Evolutionary conservation across 768 basidiomycete genomes (phyloP).

Genomic region (Russula foetens): DNA sequence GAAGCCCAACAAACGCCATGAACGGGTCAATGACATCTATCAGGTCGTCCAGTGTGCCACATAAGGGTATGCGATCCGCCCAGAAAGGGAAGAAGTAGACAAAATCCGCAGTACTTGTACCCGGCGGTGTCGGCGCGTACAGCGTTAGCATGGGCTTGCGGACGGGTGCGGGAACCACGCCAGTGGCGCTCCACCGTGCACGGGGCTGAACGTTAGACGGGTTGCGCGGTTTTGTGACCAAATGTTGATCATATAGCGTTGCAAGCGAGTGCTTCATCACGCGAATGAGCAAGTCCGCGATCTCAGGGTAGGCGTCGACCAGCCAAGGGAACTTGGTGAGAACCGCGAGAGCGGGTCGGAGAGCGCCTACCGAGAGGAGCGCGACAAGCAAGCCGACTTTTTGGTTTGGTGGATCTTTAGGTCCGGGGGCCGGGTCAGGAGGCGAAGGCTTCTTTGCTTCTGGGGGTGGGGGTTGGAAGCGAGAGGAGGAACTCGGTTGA

Average conservation of each 20-base stretch:
- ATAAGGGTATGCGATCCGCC: constrained; percentile 61
- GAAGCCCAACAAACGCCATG: constrained; percentile 70
- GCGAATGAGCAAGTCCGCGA: constrained; percentile 83
- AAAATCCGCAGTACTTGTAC: constrained; percentile 66
- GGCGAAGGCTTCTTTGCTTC: constrained; percentile 29
- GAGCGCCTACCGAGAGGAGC: constrained; percentile 79
- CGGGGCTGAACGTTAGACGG: constrained; percentile 56
- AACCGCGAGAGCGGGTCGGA: constrained; percentile 70
- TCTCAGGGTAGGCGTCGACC: constrained; percentile 67
- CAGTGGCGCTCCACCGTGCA: constrained; percentile 52
- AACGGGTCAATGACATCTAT: constrained; percentile 70
- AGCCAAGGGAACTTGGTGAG: constrained; percentile 82
- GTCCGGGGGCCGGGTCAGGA: constrained; percentile 27
- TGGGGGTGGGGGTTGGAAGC: constrained; percentile 32
- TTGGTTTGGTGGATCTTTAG: constrained; percentile 51
- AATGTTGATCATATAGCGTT: constrained; percentile 47
- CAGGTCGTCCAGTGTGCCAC: constrained; percentile 58
- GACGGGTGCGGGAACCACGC: constrained; percentile 41
- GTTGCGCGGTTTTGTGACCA: constrained; percentile 52
- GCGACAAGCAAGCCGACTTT: constrained; percentile 71
- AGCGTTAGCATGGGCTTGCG: constrained; percentile 65
- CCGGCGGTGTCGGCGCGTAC: constrained; percentile 73
- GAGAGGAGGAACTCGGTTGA: constrained; percentile 33
- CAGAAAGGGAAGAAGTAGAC: constrained; percentile 90
- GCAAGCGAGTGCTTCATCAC: constrained; percentile 61